Evolutionary conservation across 2,329 filamentous ascomycete species (phyloP).

Genomic region (Didymellaceae sp.): DNA sequence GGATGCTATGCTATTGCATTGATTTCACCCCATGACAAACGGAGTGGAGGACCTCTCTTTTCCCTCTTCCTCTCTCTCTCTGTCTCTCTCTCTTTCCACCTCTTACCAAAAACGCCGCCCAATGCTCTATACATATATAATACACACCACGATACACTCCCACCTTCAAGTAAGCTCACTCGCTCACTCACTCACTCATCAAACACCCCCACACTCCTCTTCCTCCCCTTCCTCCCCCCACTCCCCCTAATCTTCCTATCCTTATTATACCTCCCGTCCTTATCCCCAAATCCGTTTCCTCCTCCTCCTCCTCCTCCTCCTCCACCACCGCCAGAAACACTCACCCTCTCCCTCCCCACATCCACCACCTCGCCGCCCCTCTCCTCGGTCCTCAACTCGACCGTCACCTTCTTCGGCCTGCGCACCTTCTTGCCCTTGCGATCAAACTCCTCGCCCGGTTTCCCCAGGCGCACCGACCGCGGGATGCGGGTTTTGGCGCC

Average conservation of each 20-base stretch:
- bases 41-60: too few relatives aligned
- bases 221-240: slow-evolving; percentile 50
- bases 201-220: slow-evolving; percentile 30
- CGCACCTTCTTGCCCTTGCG: slow-evolving; percentile 48
- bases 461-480: slow-evolving; percentile 67
- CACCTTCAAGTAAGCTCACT: too few relatives aligned
- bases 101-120: too few relatives aligned
- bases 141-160: too few relatives aligned
- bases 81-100: too few relatives aligned
- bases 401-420: slow-evolving; percentile 37
- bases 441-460: slow-evolving; percentile 48
- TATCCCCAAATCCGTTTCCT: slow-evolving; percentile 38
- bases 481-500: slow-evolving; percentile 84
- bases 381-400: slow-evolving; percentile 40
- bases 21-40: too few relatives aligned
- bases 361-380: slow-evolving; percentile 30
- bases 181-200: slow-evolving; percentile 20
- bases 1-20: too few relatives aligned
- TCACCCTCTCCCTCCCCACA: slow-evolving; percentile 24
- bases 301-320: slow-evolving; percentile 24
- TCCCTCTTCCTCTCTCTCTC: too few relatives aligned
- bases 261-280: slow-evolving; percentile 36
- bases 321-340: slow-evolving; percentile 28
- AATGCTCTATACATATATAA: too few relatives aligned
- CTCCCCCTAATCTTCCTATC: slow-evolving; percentile 48